These are phyloP conservation scores for Microcyclospora pomicola DNA, from an alignment of 2,329 filamentous ascomycete species.

Conservation along the genomic window DNA sequence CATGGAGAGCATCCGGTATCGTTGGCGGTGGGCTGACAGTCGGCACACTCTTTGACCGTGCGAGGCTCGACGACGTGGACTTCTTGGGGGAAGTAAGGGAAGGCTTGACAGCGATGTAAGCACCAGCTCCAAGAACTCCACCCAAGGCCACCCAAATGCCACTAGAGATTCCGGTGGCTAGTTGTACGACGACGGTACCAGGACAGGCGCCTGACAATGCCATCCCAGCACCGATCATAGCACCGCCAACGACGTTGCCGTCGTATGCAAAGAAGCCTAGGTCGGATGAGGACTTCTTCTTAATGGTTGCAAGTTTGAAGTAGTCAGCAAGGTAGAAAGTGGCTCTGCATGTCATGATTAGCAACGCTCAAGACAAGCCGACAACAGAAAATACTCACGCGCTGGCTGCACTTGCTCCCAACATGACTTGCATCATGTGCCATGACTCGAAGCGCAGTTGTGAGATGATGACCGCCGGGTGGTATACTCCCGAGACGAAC, in stretches of 20 bases:
- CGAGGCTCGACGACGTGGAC: too few relatives aligned
- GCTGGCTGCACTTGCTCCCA: conserved; percentile 48
- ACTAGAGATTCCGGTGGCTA: conserved; percentile 39
- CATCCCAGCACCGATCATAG: conserved; percentile 52
- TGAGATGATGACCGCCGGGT: conserved; percentile 43
- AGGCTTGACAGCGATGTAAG: neutral
- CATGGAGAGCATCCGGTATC: neutral
- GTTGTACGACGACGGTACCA: conserved; percentile 49
- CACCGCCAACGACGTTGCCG: conserved; percentile 51
- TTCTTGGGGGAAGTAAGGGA: neutral
- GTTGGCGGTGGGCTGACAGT: neutral
- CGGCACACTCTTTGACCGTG: neutral
- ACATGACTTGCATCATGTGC: conserved; percentile 53
- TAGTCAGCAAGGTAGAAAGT: conserved; percentile 24
- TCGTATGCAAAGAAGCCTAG: conserved; percentile 45
- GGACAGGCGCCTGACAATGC: conserved; percentile 51
- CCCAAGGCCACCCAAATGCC: conserved; percentile 28
- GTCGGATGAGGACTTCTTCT: conserved; percentile 38
- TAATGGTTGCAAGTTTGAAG: neutral
- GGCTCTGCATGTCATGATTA: conserved; percentile 21
- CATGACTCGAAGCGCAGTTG: conserved; percentile 49
- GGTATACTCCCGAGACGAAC: conserved; percentile 44
- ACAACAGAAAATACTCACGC: conserved; percentile 34
- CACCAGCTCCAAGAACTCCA: conserved; percentile 37
- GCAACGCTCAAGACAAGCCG: neutral